phyloP scores from a whole-genome alignment of 2,329 filamentous ascomycete genomes.

The Alternaria brassicicola region DNA sequence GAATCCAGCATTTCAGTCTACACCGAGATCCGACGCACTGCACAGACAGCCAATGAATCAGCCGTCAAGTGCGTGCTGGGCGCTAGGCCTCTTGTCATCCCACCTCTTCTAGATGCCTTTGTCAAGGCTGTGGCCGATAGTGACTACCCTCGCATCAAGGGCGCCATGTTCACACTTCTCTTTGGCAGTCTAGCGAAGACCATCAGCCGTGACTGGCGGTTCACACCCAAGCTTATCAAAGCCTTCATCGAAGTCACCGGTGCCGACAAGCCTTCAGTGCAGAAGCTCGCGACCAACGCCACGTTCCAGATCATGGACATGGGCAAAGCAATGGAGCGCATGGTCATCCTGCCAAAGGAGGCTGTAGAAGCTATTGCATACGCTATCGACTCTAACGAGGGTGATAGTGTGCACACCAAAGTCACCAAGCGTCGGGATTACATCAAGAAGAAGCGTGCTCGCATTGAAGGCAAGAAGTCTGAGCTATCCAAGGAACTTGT shows the following conservation, averaged over 20 bases:
- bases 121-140: constrained; percentile 77
- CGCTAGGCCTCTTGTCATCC: constrained; percentile 85
- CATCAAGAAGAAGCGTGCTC: constrained; percentile 74
- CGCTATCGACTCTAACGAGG: constrained; percentile 42
- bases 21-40: constrained; percentile 92
- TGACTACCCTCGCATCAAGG: constrained; percentile 92
- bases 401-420: constrained; percentile 63
- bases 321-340: constrained; percentile 83
- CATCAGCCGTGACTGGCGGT: constrained; percentile 90
- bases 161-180: constrained; percentile 86
- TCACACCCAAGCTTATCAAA: constrained; percentile 85
- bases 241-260: constrained; percentile 88
- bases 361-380: constrained; percentile 69
- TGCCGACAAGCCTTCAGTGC: constrained; percentile 93
- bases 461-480: constrained; percentile 84
- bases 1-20: constrained; percentile 90
- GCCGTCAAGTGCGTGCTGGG: constrained; percentile 91
- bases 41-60: constrained; percentile 89
- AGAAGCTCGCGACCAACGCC: constrained; percentile 81
- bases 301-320: constrained; percentile 90
- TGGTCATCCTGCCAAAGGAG: constrained; percentile 78
- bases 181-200: constrained; percentile 90
- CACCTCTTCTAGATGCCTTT: constrained; percentile 79
- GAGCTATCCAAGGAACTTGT: constrained; percentile 82
- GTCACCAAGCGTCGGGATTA: constrained; percentile 73